phyloP scores from a whole-genome alignment of 352 stramenopile species.

The Globisporangium spinosum region DNA sequence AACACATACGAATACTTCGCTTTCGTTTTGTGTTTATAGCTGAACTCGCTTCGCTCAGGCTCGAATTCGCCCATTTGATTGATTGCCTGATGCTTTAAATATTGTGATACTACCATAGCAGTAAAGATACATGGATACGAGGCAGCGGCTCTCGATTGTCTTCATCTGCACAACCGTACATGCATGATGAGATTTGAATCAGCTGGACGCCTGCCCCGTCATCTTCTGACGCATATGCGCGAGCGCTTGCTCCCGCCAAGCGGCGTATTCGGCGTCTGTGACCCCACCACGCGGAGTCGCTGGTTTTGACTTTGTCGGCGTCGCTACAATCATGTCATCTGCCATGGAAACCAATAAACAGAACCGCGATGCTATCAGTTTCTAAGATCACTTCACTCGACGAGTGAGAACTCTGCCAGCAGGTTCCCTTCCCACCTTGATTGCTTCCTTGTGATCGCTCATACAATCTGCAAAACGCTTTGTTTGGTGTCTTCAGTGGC shows the following conservation, averaged over 20 bases:
- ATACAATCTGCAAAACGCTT: conserved; percentile 11
- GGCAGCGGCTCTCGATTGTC: background rate
- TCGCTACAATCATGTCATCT: background rate
- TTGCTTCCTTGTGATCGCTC: conserved; percentile 5
- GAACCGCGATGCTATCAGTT: background rate
- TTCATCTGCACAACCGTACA: background rate
- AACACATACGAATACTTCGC: no score
- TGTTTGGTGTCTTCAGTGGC: conserved; percentile 5
- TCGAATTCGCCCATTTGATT: background rate
- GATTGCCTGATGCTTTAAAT: background rate
- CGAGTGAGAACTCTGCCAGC: background rate
- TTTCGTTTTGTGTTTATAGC: background rate
- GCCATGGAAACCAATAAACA: background rate
- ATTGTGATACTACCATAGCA: background rate
- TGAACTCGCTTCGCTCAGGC: background rate
- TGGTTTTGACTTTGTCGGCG: background rate
- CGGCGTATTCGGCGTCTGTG: conserved; percentile 9
- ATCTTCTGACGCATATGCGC: conserved; percentile 11
- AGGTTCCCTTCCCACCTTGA: conserved; percentile 1
- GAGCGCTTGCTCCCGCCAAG: conserved; percentile 11
- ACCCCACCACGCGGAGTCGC: background rate
- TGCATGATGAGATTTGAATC: background rate
- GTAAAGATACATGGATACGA: no score
- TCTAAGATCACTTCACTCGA: background rate
- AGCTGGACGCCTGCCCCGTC: background rate